phyloP scores from a whole-genome alignment of 2,329 filamentous ascomycete species.

The Aureobasidium lini region DNA sequence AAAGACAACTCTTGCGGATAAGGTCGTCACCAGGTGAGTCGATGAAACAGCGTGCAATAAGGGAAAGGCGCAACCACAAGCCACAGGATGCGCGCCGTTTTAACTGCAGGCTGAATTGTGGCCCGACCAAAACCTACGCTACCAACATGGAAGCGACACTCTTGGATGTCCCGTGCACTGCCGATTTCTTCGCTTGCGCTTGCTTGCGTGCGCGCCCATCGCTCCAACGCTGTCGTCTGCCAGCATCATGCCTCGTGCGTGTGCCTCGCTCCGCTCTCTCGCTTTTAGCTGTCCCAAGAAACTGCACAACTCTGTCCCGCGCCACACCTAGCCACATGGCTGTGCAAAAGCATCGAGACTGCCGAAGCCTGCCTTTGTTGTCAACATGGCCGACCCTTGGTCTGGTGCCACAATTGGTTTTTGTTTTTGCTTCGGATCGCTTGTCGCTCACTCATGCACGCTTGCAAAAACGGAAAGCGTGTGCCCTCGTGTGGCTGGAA shows the following conservation, averaged over 20 bases:
- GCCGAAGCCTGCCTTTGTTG: background rate
- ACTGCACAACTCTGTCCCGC: background rate
- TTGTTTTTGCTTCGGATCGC: conserved; percentile 4
- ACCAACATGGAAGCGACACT: conserved; percentile 9
- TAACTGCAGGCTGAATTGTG: conserved; percentile 9
- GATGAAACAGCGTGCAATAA: conserved; percentile 14
- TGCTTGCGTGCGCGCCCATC: background rate
- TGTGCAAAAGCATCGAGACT: conserved; percentile 3
- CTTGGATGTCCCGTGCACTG: conserved; percentile 4
- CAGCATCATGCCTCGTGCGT: background rate
- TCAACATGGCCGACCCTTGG: background rate
- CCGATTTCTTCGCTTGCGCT: conserved; percentile 12
- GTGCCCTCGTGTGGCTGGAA: conserved; percentile 11
- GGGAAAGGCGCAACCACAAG: conserved; percentile 12
- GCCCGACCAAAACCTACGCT: conserved; percentile 9
- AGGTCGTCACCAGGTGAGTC: conserved; percentile 8
- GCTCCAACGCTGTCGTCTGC: background rate
- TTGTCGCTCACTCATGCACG: conserved; percentile 10
- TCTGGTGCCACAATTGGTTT: conserved; percentile 1
- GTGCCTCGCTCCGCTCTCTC: background rate
- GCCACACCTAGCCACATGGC: conserved; percentile 11
- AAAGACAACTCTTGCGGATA: conserved; percentile 1
- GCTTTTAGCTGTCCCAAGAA: background rate
- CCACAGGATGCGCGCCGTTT: conserved; percentile 12
- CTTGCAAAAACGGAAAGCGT: conserved; percentile 10